Conservation (phyloP, 108 stramenopile genomes). For the Phaeodactylum tricornutum region DNA sequence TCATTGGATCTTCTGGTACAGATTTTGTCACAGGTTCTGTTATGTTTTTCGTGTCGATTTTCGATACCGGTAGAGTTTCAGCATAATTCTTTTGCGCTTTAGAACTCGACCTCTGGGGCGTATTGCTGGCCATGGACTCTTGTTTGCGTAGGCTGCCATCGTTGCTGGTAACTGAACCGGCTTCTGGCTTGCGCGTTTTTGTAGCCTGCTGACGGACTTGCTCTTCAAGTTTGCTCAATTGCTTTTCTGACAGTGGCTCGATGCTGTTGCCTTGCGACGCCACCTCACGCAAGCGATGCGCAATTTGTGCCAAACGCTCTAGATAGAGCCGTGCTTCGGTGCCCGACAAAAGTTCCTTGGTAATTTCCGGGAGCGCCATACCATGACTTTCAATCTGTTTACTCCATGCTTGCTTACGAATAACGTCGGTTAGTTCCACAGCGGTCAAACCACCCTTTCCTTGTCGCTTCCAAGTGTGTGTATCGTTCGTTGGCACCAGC, state of each 20-base stretch:
- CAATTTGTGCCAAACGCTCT: constrained; percentile 25
- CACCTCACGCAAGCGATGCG: too few relatives aligned
- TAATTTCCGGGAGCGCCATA: constrained; percentile 40
- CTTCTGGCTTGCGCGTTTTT: too few relatives aligned
- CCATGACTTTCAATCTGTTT: constrained; percentile 43
- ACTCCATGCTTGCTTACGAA: constrained; percentile 28
- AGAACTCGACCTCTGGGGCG: too few relatives aligned
- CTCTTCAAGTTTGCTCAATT: too few relatives aligned
- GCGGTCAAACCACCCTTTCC: constrained; percentile 44
- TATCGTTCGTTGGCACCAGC: constrained; percentile 22
- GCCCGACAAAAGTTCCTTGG: constrained; percentile 23
- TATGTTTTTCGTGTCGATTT: neutral
- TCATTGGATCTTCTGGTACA: constrained; percentile 42
- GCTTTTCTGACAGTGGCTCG: too few relatives aligned
- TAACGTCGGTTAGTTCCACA: constrained; percentile 35
- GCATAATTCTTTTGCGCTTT: constrained; percentile 3
- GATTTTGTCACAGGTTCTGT: constrained; percentile 2
- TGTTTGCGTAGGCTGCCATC: too few relatives aligned
- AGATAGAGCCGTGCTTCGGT: constrained; percentile 29
- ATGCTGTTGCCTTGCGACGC: too few relatives aligned
- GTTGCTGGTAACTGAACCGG: too few relatives aligned
- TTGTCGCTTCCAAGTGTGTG: constrained; percentile 34
- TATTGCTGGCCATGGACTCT: too few relatives aligned
- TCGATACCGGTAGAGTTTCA: neutral
- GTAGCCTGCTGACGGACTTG: too few relatives aligned